Evolutionary conservation across 257 asterid genomes (phyloP), one percentile per base, ranked within the genome.

Genomic region (Fraxinus anomala): DNA sequence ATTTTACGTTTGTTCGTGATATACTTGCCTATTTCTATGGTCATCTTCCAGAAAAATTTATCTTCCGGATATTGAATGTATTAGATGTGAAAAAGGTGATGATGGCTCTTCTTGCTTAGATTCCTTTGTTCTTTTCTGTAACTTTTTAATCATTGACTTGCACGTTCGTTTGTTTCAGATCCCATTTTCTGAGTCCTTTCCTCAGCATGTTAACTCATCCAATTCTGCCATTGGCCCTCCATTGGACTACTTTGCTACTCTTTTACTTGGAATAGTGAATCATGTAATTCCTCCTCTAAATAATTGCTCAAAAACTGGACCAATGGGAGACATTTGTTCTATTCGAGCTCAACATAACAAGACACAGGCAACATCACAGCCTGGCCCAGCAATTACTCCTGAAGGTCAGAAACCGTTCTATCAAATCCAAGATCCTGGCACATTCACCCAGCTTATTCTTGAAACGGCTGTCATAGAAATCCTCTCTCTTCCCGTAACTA

Each of bases 361-460:
- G 80, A 84, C 85, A 68, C 96, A 87, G 77, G 85, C 80, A 73
- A 63, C 91, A 82, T 80, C 96, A 63, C 96, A 87, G 82, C 75
- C 91, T 69, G 90, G 89, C 76, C 84, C 91, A 67, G 78, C 90
- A 47, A 83, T 79, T 80, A 76, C 88, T 81, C 83, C 86, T 47
- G 99, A 95, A 70, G 91, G 93, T 73, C 93, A 91, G 81, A 93
- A 89, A 81, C 91, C 99, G 42, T 95, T 93, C 81, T 93, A 95
- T 84, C 96, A 92, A 86, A 90, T 93, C 79, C 99, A 95, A 78
- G 99, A 95, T 85, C 99, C 98, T 42, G 99, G 99, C 80, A 95
- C 97, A 36, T 79, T 84, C 78, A 93, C 99, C 16, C 99, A 95
- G 87, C 92, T 93, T 76, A 86, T 92, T 79, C 99, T 95, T 72